phyloP scores from a whole-genome alignment of 2,329 filamentous ascomycete genomes.

The Phialocephala sp. region DNA sequence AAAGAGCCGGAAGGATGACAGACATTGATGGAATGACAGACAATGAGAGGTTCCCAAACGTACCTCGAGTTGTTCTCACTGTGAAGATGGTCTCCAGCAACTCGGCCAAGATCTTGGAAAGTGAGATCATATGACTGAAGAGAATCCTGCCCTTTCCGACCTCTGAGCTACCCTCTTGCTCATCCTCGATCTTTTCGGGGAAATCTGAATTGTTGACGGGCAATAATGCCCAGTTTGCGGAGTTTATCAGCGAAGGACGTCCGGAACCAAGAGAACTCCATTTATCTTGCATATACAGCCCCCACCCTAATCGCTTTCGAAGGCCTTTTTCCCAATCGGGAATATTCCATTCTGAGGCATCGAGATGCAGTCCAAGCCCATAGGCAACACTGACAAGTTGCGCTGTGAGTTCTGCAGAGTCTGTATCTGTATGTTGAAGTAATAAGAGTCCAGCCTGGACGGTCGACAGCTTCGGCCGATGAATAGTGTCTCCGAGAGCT shows the following conservation, averaged over 20 bases:
- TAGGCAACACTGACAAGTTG: slow-evolving; percentile 61
- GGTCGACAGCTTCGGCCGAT: slow-evolving; percentile 59
- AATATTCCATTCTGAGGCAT: slow-evolving; percentile 66
- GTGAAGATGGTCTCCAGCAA: slow-evolving; percentile 57
- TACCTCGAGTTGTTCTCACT: slow-evolving; percentile 35
- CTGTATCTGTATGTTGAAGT: slow-evolving; percentile 48
- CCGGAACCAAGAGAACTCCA: slow-evolving; percentile 64
- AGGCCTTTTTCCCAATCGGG: slow-evolving; percentile 67
- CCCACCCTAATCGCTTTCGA: slow-evolving; percentile 67
- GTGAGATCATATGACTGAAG: slow-evolving; percentile 56
- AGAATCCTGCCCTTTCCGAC: slow-evolving; percentile 53
- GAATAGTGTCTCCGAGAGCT: slow-evolving; percentile 54
- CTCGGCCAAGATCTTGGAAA: slow-evolving; percentile 58
- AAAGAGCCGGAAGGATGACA: too few relatives aligned
- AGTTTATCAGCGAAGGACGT: slow-evolving; percentile 59
- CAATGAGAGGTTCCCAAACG: neutral
- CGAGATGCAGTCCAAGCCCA: slow-evolving; percentile 63
- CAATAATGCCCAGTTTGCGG: slow-evolving; percentile 60
- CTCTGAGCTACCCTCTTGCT: slow-evolving; percentile 47
- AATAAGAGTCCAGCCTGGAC: slow-evolving; percentile 60
- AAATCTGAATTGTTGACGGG: slow-evolving; percentile 53
- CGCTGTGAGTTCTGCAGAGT: slow-evolving; percentile 45
- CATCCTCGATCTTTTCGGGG: slow-evolving; percentile 41
- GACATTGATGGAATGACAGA: too few relatives aligned
- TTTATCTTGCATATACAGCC: slow-evolving; percentile 68